Percentiles rank a stretch among this genome's conserved stretches.
These are phyloP conservation scores for Salix viminalis DNA, from an alignment of 345 rosid genomes.

Conservation along the genomic window DNA sequence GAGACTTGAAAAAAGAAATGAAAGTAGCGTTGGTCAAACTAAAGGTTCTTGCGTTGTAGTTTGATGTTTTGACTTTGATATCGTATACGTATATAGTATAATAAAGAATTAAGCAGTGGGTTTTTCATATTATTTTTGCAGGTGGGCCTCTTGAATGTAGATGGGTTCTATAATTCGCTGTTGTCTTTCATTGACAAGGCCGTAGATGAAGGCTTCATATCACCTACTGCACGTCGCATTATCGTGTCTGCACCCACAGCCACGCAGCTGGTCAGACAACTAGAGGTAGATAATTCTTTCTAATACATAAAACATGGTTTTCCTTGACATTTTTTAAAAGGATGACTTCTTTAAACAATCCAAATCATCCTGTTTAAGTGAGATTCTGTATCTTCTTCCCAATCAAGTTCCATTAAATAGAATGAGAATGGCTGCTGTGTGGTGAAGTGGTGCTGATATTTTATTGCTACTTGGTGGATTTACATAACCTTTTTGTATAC, in stretches of 20 bases:
- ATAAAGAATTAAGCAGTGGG: not conserved
- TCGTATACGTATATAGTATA: not conserved
- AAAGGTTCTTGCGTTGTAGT: not conserved
- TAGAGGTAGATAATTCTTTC: constrained; percentile 49
- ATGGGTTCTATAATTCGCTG: constrained; percentile 85
- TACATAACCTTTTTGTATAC: not conserved
- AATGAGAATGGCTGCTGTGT: not conserved
- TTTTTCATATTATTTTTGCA: constrained; percentile 16
- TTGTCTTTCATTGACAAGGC: constrained; percentile 83
- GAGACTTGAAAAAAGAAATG: not conserved
- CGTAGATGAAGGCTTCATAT: constrained; percentile 91
- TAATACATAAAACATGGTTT: not conserved
- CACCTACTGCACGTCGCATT: constrained; percentile 76
- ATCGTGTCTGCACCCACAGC: constrained; percentile 86
- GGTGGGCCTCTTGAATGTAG: constrained; percentile 96
- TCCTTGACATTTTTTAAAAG: not conserved
- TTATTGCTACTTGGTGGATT: not conserved
- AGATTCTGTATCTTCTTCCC: not conserved
- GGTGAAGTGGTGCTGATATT: not conserved
- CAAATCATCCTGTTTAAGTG: not conserved
- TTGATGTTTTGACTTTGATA: constrained; percentile 1
- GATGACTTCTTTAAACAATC: not conserved
- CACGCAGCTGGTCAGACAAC: constrained; percentile 66
- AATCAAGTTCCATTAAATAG: not conserved
- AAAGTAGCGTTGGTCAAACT: constrained; percentile 20